Evolutionary conservation across 2,329 filamentous ascomycete genomes (phyloP), one percentile per base, ranked within the genome.

Genomic region (Periconia digitata): DNA sequence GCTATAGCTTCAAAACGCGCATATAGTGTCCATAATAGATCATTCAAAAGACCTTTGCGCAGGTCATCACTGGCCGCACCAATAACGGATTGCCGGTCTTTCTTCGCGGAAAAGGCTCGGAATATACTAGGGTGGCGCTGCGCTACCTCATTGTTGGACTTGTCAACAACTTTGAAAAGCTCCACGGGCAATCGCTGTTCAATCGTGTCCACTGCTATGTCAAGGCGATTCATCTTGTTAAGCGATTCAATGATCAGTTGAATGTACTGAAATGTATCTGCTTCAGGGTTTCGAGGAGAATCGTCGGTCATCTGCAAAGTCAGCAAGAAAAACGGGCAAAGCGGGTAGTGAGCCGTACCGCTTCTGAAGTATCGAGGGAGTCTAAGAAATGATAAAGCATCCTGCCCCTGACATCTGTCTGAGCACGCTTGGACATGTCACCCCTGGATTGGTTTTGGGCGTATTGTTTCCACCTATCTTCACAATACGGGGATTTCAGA

Each of bases 1-100:
- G 91, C 90, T 57, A 99, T 97, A 7, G 94, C 90, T 70, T 97
- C 94, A 55, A 99, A 97, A 62, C 96, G 96, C 37, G 92, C 92
- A 69, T 95, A 99, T 1, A 99, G 73, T 0, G 90, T 92, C 84
- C 88, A 95, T 2, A 99, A 76, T 39, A 97, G 82, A 64, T 99
- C 94, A 56, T 94, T 89, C 41, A 99, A 86, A 22, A 96, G 89
- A 60, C 90, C 88, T 13, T 87, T 86, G 16, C 89, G 83, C 74
- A 92, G 85, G 56, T 89, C 85, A 16, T 87, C 67, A 40, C 59
- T 90, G 58, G 90, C 83, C 24, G 87, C 81, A 20, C 60, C 60
- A 7, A 59, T 46, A 79, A 83, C 47, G 82, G 85, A 59, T 87
- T 85, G 56, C 85, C 81, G 51, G 83, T 47, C 84, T 73, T 37